Evolutionary conservation across 2,329 filamentous ascomycete species (phyloP), one percentile per base, ranked within the genome.

Genomic region (Neofusicoccum sp.): DNA sequence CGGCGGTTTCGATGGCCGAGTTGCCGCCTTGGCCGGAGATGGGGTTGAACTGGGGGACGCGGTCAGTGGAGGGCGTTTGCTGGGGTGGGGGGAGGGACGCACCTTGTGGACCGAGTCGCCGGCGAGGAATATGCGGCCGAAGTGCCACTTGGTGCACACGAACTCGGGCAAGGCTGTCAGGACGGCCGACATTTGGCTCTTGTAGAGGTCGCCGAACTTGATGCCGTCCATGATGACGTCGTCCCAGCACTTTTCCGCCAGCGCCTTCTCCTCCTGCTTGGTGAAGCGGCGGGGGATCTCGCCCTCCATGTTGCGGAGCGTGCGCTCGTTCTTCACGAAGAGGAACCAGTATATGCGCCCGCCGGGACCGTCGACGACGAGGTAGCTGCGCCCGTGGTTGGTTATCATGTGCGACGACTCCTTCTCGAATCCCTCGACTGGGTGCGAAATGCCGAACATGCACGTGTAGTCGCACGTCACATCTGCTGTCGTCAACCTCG

Each of bases 91-190:
- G 14, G 3, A 6, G 1, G 3, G 16, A 2, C 36, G 58, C 64
- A 73, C 74, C 69, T 79, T 80, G 62, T 80, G 77, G 4, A 70
- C 74, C 1, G 76, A 69, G 63, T 80, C 78, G 0, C 77, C 78
- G 7, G 79, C 70, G 1, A 71, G 66, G 1, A 78, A 68, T 3
- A 77, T 71, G 9, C 78, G 66, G 11, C 71, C 67, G 36, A 70
- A 76, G 51, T 75, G 69, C 73, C 77, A 79, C 33, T 71, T 68
- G 7, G 70, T 63, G 14, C 75, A 70, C 1, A 76, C 69, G 34
- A 72, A 73, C 62, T 78, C 75, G 48, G 76, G 69, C 12, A 77
- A 44, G 54, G 66, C 64, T 6, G 73, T 64, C 24, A 72, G 64
- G 36, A 61, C 68, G 31, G 49, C 67, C 3, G 59, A 65, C 6